Percentiles rank a stretch among this genome's conserved stretches.
Conservation (phyloP, 1,284 basidiomycete genomes). For the Prillingera fragicola region DNA sequence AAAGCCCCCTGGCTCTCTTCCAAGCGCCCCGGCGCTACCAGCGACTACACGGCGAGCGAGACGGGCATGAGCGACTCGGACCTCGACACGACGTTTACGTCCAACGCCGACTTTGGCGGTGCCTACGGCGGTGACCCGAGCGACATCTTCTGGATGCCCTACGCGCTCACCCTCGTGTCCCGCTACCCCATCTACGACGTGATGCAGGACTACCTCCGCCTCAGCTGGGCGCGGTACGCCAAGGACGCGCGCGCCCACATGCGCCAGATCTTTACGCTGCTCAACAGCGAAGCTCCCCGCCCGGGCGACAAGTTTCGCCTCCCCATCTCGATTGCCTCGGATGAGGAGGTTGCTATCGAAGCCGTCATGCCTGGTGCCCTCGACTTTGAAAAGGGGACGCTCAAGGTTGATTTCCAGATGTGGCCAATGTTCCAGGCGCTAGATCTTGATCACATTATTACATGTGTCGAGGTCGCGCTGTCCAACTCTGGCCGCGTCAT, state of each 20-base stretch:
- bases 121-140: constrained; percentile 51
- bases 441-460: constrained; percentile 88
- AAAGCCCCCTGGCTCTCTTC: constrained; percentile 8
- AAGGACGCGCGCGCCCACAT: constrained; percentile 59
- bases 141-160: constrained; percentile 88
- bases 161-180: constrained; percentile 70
- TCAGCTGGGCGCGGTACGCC: constrained; percentile 80
- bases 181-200: constrained; percentile 86
- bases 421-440: constrained; percentile 95
- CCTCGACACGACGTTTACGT: constrained; percentile 24
- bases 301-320: constrained; percentile 59
- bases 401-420: constrained; percentile 67
- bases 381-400: constrained; percentile 48
- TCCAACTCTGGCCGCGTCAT: constrained; percentile 86
- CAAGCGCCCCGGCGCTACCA: constrained; percentile 4
- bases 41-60: constrained; percentile 56
- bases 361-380: constrained; percentile 47
- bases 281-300: constrained; percentile 66
- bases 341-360: constrained; percentile 35
- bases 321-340: constrained; percentile 22
- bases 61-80: constrained; percentile 63
- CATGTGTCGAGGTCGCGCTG: constrained; percentile 85
- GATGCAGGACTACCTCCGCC: constrained; percentile 85
- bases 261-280: constrained; percentile 44
- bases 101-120: constrained; percentile 17